phyloP scores from a whole-genome alignment of 202 grass and related monocot genomes.

The Panicum virgatum region DNA sequence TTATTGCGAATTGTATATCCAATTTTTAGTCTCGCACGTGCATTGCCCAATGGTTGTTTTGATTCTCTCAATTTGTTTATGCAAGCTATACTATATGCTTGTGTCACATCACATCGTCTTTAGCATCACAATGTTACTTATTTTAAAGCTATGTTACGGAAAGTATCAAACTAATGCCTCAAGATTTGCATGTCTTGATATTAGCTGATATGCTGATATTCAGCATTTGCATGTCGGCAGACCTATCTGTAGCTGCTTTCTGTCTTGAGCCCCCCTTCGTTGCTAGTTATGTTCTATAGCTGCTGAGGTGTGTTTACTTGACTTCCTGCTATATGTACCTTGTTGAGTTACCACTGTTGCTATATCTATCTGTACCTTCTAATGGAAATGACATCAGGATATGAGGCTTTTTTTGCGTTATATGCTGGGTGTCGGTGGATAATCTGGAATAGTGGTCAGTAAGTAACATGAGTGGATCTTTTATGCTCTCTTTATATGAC shows the following conservation, averaged over 20 bases:
- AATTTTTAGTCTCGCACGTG: neutral
- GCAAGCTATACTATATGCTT: too few relatives aligned
- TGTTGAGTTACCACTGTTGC: neutral
- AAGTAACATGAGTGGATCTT: neutral
- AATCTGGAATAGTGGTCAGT: neutral
- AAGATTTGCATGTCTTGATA: neutral
- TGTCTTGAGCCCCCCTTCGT: neutral
- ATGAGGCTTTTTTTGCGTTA: neutral
- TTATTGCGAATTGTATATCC: neutral
- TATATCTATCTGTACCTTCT: too few relatives aligned
- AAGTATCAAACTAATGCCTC: neutral
- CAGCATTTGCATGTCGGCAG: neutral
- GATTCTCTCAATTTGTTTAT: too few relatives aligned
- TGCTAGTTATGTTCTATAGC: neutral
- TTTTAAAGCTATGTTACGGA: neutral
- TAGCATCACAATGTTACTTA: neutral
- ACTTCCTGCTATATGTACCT: neutral
- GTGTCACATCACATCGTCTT: neutral
- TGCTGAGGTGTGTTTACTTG: neutral
- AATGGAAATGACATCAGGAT: neutral
- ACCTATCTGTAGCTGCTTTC: neutral
- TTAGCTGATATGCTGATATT: neutral
- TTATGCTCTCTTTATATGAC: neutral
- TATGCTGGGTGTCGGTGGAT: slow-evolving; percentile 8
- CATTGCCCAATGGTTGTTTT: neutral